Conservation (phyloP, 441 rosid genomes). For the Isatis lusitanica region DNA sequence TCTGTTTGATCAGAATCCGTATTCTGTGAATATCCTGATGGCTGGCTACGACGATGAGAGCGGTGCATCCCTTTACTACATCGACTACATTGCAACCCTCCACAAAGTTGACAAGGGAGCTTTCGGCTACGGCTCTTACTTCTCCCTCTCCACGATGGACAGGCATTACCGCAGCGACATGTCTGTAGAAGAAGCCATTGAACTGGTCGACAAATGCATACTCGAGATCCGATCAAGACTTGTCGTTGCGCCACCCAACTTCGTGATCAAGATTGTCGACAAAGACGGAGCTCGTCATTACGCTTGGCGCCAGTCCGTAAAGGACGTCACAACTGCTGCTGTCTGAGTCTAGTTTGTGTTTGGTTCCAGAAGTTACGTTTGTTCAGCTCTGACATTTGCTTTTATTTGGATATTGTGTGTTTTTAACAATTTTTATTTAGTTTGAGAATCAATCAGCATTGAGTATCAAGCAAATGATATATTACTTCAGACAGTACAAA, state of each 20-base stretch:
- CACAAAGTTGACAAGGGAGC: constrained; percentile 97
- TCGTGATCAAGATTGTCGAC: constrained; percentile 81
- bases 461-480: constrained; percentile 4
- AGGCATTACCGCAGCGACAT: constrained; percentile 84
- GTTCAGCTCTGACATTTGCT: not conserved
- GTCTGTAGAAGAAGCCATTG: constrained; percentile 86
- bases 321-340: constrained; percentile 46
- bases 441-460: not conserved
- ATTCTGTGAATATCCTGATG: constrained; percentile 78
- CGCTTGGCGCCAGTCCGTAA: constrained; percentile 83
- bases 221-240: constrained; percentile 87
- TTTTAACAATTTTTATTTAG: constrained; percentile 2
- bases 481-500: constrained; percentile 2
- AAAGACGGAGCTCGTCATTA: constrained; percentile 75
- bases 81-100: constrained; percentile 90
- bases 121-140: constrained; percentile 94
- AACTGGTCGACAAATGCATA: constrained; percentile 84
- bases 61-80: constrained; percentile 89
- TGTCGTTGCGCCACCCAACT: constrained; percentile 92
- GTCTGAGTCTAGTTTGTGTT: constrained; percentile 33
- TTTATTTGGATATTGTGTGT: constrained; percentile 24
- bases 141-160: constrained; percentile 90
- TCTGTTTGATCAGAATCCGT: constrained; percentile 63
- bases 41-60: constrained; percentile 91
- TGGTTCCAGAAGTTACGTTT: not conserved